Conservation (phyloP, 306 rosid species). For the Morella rubra region DNA sequence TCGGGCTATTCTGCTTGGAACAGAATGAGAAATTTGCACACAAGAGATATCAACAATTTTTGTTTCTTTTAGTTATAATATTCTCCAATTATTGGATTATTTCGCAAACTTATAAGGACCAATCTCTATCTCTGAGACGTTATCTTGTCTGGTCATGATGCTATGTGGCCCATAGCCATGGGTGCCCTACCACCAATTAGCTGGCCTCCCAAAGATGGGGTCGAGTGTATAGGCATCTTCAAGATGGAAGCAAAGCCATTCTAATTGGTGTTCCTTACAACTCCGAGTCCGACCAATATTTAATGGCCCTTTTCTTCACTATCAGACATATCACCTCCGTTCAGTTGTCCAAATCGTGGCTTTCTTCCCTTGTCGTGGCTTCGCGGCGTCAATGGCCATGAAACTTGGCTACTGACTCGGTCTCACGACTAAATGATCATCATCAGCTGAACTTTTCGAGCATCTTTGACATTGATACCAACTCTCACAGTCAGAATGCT, state of each 20-base stretch:
- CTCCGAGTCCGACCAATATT: not conserved
- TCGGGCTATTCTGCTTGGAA: too few relatives aligned
- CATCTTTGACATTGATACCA: not conserved
- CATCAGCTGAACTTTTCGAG: not conserved
- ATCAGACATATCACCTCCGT: not conserved
- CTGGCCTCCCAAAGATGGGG: not conserved
- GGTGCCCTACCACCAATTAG: not conserved
- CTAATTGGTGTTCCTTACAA: not conserved
- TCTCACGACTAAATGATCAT: too few relatives aligned
- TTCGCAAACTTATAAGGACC: too few relatives aligned
- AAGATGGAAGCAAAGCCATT: not conserved
- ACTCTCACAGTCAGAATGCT: not conserved
- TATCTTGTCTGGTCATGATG: not conserved
- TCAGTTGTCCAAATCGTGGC: not conserved
- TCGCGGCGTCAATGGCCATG: not conserved
- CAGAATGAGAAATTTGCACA: too few relatives aligned
- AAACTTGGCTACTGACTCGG: too few relatives aligned
- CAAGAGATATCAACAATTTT: too few relatives aligned
- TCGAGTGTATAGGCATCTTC: not conserved
- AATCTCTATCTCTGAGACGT: not conserved
- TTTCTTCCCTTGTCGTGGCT: constrained; percentile 10
- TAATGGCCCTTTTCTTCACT: not conserved
- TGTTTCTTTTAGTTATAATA: too few relatives aligned
- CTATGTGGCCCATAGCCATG: not conserved
- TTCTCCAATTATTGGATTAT: too few relatives aligned